These are phyloP conservation scores for Calvatia gigantea DNA, from an alignment of 768 basidiomycete species.

Conservation along the genomic window DNA sequence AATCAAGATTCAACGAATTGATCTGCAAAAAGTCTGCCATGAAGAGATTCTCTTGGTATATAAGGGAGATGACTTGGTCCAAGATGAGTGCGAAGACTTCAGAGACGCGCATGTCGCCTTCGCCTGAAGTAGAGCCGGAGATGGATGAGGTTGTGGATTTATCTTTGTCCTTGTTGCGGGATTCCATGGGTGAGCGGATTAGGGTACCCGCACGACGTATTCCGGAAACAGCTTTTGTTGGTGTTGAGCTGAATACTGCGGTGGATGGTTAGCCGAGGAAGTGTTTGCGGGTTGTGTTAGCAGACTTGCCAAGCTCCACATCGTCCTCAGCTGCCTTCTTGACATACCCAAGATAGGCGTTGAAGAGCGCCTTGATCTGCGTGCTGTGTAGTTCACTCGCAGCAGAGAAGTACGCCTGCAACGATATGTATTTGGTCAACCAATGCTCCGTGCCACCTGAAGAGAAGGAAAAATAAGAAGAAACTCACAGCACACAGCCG, in stretches of 20 bases:
- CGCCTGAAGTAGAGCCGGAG: slow-evolving; percentile 14
- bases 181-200: slow-evolving; percentile 75
- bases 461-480: slow-evolving; percentile 24
- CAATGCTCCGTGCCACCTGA: not conserved
- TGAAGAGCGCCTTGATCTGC: slow-evolving; percentile 76
- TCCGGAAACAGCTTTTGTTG: slow-evolving; percentile 45
- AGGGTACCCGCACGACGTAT: slow-evolving; percentile 84
- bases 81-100: slow-evolving; percentile 76
- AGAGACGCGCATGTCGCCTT: slow-evolving; percentile 19
- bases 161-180: slow-evolving; percentile 55
- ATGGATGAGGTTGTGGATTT: not conserved
- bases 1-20: slow-evolving; percentile 48
- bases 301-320: slow-evolving; percentile 57
- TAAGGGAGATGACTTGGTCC: slow-evolving; percentile 68
- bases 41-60: slow-evolving; percentile 86
- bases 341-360: slow-evolving; percentile 52
- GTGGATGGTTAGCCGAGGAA: not conserved
- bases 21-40: slow-evolving; percentile 91
- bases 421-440: slow-evolving; percentile 3
- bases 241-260: slow-evolving; percentile 44
- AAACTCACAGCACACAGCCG: slow-evolving; percentile 78
- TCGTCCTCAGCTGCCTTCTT: slow-evolving; percentile 74
- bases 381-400: slow-evolving; percentile 76
- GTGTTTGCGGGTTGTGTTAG: not conserved
- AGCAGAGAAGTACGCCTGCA: slow-evolving; percentile 88